Evolutionary conservation across 2,329 filamentous ascomycete genomes (phyloP).

Genomic region (Penicillium crustosum): DNA sequence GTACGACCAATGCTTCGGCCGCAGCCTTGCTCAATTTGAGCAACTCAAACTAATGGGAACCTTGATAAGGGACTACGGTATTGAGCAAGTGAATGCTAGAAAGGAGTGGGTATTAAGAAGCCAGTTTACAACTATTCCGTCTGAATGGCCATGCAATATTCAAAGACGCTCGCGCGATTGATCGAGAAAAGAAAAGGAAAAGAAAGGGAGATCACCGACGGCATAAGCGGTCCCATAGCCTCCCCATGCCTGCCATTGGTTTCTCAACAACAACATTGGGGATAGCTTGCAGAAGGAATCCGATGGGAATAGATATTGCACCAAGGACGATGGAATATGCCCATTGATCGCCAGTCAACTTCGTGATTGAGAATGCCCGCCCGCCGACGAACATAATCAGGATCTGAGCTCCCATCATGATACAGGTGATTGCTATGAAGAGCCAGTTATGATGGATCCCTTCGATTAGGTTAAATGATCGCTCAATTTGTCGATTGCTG

Average conservation of each 20-base stretch:
- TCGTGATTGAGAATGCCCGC: slow-evolving; percentile 53
- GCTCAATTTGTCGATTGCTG: slow-evolving; percentile 60
- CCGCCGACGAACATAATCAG: slow-evolving; percentile 60
- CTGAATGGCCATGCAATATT: background rate
- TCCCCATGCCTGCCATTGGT: background rate
- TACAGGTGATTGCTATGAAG: slow-evolving; percentile 57
- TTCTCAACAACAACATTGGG: slow-evolving; percentile 5
- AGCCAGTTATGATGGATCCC: slow-evolving; percentile 58
- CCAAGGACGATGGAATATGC: slow-evolving; percentile 54
- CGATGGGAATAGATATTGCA: slow-evolving; percentile 52
- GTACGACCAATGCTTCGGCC: slow-evolving; percentile 39
- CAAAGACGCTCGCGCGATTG: background rate
- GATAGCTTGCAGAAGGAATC: slow-evolving; percentile 19
- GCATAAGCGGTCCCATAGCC: background rate
- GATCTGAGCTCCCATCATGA: slow-evolving; percentile 60
- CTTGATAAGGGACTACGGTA: slow-evolving; percentile 35
- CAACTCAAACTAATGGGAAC: slow-evolving; percentile 37
- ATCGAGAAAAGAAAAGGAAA: background rate
- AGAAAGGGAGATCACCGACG: background rate
- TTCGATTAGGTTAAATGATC: slow-evolving; percentile 62
- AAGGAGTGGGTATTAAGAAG: background rate
- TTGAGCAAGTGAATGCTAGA: slow-evolving; percentile 29
- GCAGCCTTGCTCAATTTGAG: slow-evolving; percentile 39
- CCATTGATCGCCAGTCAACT: slow-evolving; percentile 55
- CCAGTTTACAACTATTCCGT: background rate